Conservation (phyloP, 1,284 basidiomycete species). For the Sutorius eximius region DNA sequence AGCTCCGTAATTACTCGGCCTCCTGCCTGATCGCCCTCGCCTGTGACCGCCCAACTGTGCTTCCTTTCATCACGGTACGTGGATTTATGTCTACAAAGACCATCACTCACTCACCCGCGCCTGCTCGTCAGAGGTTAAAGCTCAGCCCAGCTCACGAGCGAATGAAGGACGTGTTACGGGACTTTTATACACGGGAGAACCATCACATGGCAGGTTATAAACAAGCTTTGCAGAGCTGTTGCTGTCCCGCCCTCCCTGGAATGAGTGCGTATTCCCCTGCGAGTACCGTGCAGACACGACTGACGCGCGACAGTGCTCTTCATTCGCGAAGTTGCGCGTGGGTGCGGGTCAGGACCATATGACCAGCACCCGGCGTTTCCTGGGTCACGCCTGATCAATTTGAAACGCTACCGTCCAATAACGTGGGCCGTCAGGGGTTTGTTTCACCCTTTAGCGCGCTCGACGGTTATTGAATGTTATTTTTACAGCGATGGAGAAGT, state of each 20-base stretch:
- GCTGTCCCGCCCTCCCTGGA: conserved; percentile 37
- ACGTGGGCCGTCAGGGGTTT: conserved; percentile 37
- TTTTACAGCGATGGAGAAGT: conserved; percentile 33
- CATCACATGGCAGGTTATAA: conserved; percentile 39
- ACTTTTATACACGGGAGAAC: conserved; percentile 36
- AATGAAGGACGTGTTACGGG: conserved; percentile 21
- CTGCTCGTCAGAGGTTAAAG: conserved; percentile 20
- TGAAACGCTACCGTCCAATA: conserved; percentile 37
- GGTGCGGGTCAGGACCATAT: conserved; percentile 33
- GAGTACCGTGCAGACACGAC: background rate
- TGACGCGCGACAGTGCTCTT: conserved; percentile 32
- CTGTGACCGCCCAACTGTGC: conserved; percentile 35
- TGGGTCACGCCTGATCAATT: conserved; percentile 31
- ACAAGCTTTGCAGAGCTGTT: conserved; percentile 33
- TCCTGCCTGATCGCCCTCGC: conserved; percentile 42
- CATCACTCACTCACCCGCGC: background rate
- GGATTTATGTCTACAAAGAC: background rate
- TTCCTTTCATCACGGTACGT: conserved; percentile 32
- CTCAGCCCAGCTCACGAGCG: conserved; percentile 27
- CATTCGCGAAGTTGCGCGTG: conserved; percentile 35
- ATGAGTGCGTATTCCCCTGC: conserved; percentile 24
- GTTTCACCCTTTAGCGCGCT: conserved; percentile 4
- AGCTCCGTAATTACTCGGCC: conserved; percentile 44
- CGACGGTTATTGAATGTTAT: background rate
- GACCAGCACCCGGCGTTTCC: conserved; percentile 29